A percentile compares a stretch with the other conserved stretches of the same genome.
These are phyloP conservation scores for Periconia sp. DNA, from an alignment of 2,329 filamentous ascomycete species.

Conservation along the genomic window DNA sequence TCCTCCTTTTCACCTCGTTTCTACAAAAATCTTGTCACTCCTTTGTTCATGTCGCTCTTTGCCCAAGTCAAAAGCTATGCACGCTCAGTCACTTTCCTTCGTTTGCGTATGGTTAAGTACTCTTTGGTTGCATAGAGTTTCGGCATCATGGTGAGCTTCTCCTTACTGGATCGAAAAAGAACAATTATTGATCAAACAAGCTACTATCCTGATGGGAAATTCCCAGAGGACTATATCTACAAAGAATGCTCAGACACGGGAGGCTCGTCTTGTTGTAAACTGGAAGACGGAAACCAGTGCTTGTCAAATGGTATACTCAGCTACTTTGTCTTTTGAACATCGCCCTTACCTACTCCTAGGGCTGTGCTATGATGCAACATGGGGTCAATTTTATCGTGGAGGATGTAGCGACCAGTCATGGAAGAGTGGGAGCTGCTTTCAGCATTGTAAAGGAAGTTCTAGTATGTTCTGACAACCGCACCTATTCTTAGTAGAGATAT, in stretches of 20 bases:
- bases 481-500: too few species aligned
- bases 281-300: too few species aligned
- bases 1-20: neutral
- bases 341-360: too few species aligned
- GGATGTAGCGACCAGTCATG: too few species aligned
- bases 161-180: neutral
- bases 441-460: constrained; percentile 16
- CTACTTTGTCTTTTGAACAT: too few species aligned
- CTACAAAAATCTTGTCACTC: constrained; percentile 3
- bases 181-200: constrained; percentile 4
- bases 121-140: constrained; percentile 6
- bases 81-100: constrained; percentile 16
- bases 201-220: constrained; percentile 20
- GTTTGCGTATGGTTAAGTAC: constrained; percentile 14
- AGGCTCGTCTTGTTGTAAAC: constrained; percentile 16
- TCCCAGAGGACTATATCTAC: constrained; percentile 20
- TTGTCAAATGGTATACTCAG: too few species aligned
- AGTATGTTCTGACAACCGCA: too few species aligned
- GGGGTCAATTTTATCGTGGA: too few species aligned
- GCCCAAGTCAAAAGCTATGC: constrained; percentile 8
- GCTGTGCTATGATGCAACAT: too few species aligned
- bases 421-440: constrained; percentile 15
- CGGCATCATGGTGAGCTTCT: constrained; percentile 17
- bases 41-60: constrained; percentile 17
- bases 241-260: constrained; percentile 14